A percentile compares a stretch with the other conserved stretches of the same genome.
phyloP scores from a whole-genome alignment of 1,284 basidiomycete species.

The Tilletiopsis washingtonensis region DNA sequence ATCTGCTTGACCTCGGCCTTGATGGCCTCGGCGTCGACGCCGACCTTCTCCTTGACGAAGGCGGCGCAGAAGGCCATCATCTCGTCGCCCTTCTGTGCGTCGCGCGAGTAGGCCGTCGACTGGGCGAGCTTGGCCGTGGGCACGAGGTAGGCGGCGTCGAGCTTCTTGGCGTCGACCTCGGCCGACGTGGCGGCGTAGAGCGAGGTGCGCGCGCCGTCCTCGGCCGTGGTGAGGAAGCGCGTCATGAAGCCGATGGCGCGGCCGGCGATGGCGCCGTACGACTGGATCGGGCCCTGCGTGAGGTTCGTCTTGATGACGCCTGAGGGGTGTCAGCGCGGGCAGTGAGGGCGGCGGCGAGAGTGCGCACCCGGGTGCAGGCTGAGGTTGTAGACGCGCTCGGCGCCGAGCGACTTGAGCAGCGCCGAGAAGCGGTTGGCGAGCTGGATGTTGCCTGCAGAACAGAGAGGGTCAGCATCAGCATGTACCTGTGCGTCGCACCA shows the following conservation, averaged over 20 bases:
- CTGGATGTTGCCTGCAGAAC: no score
- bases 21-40: slow-evolving; percentile 12
- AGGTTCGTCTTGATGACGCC: slow-evolving; percentile 18
- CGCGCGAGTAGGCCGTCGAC: slow-evolving; percentile 20
- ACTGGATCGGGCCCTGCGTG: slow-evolving; percentile 9
- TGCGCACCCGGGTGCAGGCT: no score
- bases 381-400: no score
- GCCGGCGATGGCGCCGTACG: slow-evolving; percentile 19
- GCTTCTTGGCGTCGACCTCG: slow-evolving; percentile 31
- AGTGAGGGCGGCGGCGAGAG: no score
- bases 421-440: no score
- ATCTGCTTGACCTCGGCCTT: no score
- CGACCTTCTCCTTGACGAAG: slow-evolving; percentile 19
- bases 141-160: slow-evolving; percentile 35
- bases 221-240: slow-evolving; percentile 16
- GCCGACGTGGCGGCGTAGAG: slow-evolving; percentile 40
- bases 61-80: slow-evolving; percentile 19
- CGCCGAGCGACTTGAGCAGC: no score
- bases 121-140: slow-evolving; percentile 31
- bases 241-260: slow-evolving; percentile 4
- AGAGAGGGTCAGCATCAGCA: no score
- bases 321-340: no score
- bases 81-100: slow-evolving; percentile 16
- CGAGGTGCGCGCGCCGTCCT: slow-evolving; percentile 41
- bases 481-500: no score